Evolutionary conservation across 306 rosid species (phyloP), one percentile per base, ranked within the genome.

Genomic region (Begonia masoniana): DNA sequence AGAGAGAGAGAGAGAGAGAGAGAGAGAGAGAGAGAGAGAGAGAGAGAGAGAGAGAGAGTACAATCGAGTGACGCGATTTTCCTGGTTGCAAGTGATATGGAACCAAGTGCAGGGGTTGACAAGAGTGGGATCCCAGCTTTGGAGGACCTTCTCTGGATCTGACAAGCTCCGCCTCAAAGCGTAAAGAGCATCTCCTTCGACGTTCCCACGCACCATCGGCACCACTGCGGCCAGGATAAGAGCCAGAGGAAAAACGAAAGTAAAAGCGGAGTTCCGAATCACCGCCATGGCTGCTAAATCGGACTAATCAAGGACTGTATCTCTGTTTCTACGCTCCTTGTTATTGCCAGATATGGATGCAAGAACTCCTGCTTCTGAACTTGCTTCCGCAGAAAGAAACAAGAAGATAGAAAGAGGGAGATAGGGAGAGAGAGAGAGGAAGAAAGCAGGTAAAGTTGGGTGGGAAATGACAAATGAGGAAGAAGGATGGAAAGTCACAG

Each of bases 31-130:
- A 49, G 1, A 19, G 56, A 59, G 43, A 49, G 31, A 58, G 59
- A 54, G 58, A 31, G 50, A 43, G 14, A 31, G 41, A 41, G 52
- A 63, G 13, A 41, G 39, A 31, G 7, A 8, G 63, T 81, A 89
- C 97, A 89, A 67, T 73, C 97, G 87, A 55, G 97, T 89, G 68
- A 89, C 97, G 45, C 85, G 85, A 51, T 81, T 78, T 45, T 78
- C 87, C 68, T 82, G 95, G 74, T 89, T 85, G 65, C 97, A 89
- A 68, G 97, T 85, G 71, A 89, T 78, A 54, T 89, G 97, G 72
- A 85, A 89, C 97, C 97, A 89, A 35, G 97, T 89, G 60, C 97
- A 89, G 21, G 97, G 97, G 47, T 85, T 82, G 4, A 89, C 97
- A 14, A 89, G 94, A 10, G 91, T 89, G 23, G 97, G 88, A 78